Base-by-base conservation (phyloP, 1,284 basidiomycete species). In the Rhizopogon hawkerae region DNA sequence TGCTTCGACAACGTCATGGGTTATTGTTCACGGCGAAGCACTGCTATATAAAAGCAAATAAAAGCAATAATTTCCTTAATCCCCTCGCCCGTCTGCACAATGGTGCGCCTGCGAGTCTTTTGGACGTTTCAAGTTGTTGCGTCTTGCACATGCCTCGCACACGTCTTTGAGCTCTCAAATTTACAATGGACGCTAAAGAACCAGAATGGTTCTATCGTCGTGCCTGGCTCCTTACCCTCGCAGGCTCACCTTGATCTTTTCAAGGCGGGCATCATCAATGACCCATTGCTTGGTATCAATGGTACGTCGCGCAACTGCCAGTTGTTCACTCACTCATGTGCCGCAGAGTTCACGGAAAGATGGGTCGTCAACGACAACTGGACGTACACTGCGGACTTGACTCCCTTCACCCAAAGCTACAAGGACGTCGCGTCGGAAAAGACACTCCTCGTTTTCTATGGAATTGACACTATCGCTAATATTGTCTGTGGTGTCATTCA, bases 331-430 rank as follows among this genome's bases (percentile, higher is more conserved):
- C 11, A 31, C 38, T 49, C 9, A 56, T 41, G 43, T 10, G 23
- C 31, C 18, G 18, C 47, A 79, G 77, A 82, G 51, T 79, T 75
- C 52, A 75, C 73, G 0, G 67, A 77, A 55, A 68, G 81, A 52
- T 81, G 79, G 79, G 68, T 83, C 38, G 69, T 72, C 14, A 65
- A 76, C 37, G 79, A 83, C 50, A 76, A 75, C 46, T 82, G 81
- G 78, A 80, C 77, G 0, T 81, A 81, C 56, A 79, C 76, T 0
- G 78, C 79, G 0, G 74, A 77, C 52, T 56, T 83, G 31, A 57
- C 67, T 0, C 74, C 77, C 3, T 69, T 78, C 45, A 59, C 65
- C 36, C 48, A 60, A 48, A 47, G 48, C 13, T 11, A 62, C 26
- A 56, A 57, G 21, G 36, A 59, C 31, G 45, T 56, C 11, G 35